Evolutionary conservation across 2,329 filamentous ascomycete genomes (phyloP), one percentile per base, ranked within the genome.

Genomic region (Botrytis fabae): DNA sequence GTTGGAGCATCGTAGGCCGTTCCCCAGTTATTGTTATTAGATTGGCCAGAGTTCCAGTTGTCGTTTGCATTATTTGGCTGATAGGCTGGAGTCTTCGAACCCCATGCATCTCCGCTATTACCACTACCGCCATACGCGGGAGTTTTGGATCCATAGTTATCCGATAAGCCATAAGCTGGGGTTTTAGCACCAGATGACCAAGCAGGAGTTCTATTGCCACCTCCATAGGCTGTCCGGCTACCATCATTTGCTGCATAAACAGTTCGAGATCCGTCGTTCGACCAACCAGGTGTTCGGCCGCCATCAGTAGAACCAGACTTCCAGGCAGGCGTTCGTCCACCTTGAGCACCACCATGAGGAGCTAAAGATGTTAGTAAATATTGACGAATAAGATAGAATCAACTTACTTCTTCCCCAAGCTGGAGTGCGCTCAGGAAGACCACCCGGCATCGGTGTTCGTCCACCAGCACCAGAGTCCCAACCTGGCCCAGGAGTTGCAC

Each of bases 111-210:
- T 35, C 54, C 48, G 18, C 51, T 28, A 68, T 85, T 85, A 10
- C 92, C 90, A 69, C 85, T 85, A 70, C 85, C 87, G 79, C 86
- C 88, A 70, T 92, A 94, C 1, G 89, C 91, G 4, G 94, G 94
- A 1, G 94, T 97, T 81, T 95, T 93, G 44, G 91, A 92, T 12
- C 91, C 91, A 78, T 92, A 93, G 32, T 86, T 85, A 78, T 91
- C 88, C 85, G 32, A 80, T 32, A 80, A 79, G 32, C 80, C 80
- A 75, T 85, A 85, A 2, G 89, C 89, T 71, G 93, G 85, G 1
- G 92, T 95, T 81, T 92, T 91, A 71, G 91, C 89, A 70, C 92
- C 92, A 2, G 93, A 92, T 73, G 91, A 91, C 92, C 92, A 95
- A 8, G 91, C 92, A 12, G 92, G 92, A 1, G 92, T 94, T 70